These are phyloP conservation scores for Capronia epimyces DNA, from an alignment of 2,329 filamentous ascomycete species.

Conservation along the genomic window DNA sequence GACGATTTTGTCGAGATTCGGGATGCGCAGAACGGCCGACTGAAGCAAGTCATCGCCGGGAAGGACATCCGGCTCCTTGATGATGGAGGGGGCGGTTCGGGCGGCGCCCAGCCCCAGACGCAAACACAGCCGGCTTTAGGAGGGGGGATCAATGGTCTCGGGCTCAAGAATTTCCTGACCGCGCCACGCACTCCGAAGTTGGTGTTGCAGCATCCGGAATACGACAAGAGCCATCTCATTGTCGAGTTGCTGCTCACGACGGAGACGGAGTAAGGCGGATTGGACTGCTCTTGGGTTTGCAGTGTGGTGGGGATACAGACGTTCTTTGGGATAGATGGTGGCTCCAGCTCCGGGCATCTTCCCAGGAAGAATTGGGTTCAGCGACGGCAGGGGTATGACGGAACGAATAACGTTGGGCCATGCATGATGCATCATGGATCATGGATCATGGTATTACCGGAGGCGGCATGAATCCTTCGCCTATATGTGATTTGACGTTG, in stretches of 20 bases:
- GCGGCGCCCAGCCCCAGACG: conserved; percentile 40
- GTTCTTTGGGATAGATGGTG: conserved; percentile 1
- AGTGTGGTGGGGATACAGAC: too few relatives aligned
- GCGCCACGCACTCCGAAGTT: conserved; percentile 77
- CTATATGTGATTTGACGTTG: not conserved
- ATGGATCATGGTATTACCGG: not conserved
- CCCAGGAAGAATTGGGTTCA: not conserved
- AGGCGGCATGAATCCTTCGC: not conserved
- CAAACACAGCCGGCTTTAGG: conserved; percentile 33
- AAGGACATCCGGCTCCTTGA: conserved; percentile 86
- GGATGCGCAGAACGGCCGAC: conserved; percentile 88
- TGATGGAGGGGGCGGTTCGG: conserved; percentile 65
- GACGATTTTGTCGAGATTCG: conserved; percentile 95
- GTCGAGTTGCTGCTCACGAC: conserved; percentile 90
- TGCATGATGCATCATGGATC: too few relatives aligned
- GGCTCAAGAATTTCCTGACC: conserved; percentile 32
- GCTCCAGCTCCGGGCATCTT: not conserved
- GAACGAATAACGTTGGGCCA: conserved; percentile 5
- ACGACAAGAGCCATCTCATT: conserved; percentile 77
- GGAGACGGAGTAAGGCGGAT: conserved; percentile 40
- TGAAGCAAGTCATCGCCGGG: conserved; percentile 91
- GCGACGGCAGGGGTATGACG: not conserved
- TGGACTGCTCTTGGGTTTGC: not conserved
- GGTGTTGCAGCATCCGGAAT: conserved; percentile 87
- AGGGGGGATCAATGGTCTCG: conserved; percentile 33